phyloP scores from a whole-genome alignment of 1,139 yeast species.

The Petasospora rhodanensis region DNA sequence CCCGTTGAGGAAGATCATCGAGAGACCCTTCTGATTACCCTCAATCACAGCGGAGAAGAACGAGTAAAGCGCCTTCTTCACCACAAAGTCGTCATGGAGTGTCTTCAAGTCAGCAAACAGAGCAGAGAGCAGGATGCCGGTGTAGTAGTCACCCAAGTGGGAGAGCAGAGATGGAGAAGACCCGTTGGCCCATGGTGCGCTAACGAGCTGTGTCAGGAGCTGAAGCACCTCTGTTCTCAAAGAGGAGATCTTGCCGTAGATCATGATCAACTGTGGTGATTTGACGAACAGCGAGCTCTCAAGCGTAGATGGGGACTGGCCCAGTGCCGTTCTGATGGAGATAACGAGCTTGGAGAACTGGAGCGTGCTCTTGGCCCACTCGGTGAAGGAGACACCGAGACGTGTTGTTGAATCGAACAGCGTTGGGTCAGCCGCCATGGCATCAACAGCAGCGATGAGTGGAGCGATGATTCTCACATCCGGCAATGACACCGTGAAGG shows the following conservation, averaged over 20 bases:
- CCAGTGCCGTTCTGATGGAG: constrained; percentile 49
- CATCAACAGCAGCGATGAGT: constrained; percentile 46
- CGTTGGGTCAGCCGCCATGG: constrained; percentile 36
- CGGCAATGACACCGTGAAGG: constrained; percentile 52
- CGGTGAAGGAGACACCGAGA: constrained; percentile 24
- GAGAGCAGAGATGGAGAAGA: constrained; percentile 78
- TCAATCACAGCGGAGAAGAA: constrained; percentile 75
- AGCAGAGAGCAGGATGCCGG: constrained; percentile 55
- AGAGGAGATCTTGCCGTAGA: constrained; percentile 47
- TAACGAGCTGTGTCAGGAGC: constrained; percentile 57
- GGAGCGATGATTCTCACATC: constrained; percentile 58
- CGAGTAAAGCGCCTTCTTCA: constrained; percentile 58
- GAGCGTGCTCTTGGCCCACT: constrained; percentile 33
- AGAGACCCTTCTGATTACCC: constrained; percentile 81
- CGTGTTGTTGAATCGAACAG: constrained; percentile 40
- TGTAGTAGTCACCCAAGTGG: constrained; percentile 62
- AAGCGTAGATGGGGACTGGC: constrained; percentile 53
- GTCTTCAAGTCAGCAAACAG: constrained; percentile 59
- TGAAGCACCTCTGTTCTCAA: constrained; percentile 52
- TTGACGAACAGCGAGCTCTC: constrained; percentile 57
- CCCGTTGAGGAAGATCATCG: constrained; percentile 75
- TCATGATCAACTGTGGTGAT: constrained; percentile 54
- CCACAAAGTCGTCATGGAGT: constrained; percentile 49
- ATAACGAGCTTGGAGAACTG: constrained; percentile 43
- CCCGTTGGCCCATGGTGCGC: constrained; percentile 55